Conservation (phyloP, 495 filamentous ascomycete genomes). For the Xylaria flabelliformis region DNA sequence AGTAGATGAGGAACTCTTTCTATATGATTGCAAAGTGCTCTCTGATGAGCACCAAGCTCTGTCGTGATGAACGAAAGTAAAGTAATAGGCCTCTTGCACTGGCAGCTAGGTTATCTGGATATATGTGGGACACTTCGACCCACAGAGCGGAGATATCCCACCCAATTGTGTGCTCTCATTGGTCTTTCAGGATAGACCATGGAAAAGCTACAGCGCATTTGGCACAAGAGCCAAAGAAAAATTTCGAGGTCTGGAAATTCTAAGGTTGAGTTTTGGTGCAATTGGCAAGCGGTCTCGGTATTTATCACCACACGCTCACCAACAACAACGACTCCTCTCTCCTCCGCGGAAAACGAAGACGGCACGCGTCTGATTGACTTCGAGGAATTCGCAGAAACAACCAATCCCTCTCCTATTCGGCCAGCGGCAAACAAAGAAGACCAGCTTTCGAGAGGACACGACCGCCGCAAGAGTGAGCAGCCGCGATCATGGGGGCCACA, state of each 20-base stretch:
- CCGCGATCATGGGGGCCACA: constrained; percentile 38
- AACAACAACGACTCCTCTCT: not conserved
- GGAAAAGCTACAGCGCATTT: constrained; percentile 22
- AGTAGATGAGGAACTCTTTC: too few relatives aligned
- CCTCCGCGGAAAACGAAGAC: not conserved
- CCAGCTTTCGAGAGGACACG: too few relatives aligned
- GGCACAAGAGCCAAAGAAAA: constrained; percentile 24
- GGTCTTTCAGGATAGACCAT: not conserved
- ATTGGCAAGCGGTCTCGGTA: not conserved
- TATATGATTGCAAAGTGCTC: too few relatives aligned
- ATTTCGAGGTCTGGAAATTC: constrained; percentile 23
- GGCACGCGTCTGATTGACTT: not conserved
- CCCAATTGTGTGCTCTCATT: not conserved
- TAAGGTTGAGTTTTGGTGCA: not conserved
- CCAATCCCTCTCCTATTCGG: not conserved
- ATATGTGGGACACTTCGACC: not conserved
- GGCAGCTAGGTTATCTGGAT: not conserved
- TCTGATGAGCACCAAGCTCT: too few relatives aligned
- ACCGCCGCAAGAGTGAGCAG: too few relatives aligned
- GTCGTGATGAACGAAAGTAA: too few relatives aligned
- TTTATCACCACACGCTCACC: not conserved
- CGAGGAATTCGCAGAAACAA: not conserved
- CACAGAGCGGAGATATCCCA: constrained; percentile 16
- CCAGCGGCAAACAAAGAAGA: not conserved
- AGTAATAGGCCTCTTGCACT: too few relatives aligned